Conservation (phyloP, 2,329 filamentous ascomycete species). For the Volutella citrinella region DNA sequence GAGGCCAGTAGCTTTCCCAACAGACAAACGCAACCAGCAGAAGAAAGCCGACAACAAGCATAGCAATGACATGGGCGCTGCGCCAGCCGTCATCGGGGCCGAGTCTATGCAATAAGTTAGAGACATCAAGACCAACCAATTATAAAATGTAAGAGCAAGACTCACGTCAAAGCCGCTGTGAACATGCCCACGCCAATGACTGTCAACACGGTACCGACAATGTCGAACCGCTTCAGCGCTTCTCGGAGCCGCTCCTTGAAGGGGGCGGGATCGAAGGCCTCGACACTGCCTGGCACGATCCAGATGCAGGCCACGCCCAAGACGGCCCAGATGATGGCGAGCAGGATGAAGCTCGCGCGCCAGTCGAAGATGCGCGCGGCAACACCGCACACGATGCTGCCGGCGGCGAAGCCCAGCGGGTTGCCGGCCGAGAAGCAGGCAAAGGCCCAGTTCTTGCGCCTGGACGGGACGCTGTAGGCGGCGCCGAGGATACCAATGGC, state of each 20-base stretch:
- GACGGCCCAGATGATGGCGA: constrained; percentile 61
- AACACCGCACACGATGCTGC: constrained; percentile 59
- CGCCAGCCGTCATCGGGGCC: constrained; percentile 62
- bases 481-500: constrained; percentile 63
- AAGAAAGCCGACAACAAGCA: constrained; percentile 57
- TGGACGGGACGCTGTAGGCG: constrained; percentile 58
- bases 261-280: constrained; percentile 39
- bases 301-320: constrained; percentile 57
- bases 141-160: constrained; percentile 13
- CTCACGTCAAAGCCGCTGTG: constrained; percentile 57
- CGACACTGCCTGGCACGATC: constrained; percentile 57
- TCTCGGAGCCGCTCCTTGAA: constrained; percentile 15
- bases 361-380: constrained; percentile 60
- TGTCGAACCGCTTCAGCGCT: constrained; percentile 56
- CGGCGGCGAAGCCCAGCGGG: constrained; percentile 38
- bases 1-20: constrained; percentile 56
- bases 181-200: constrained; percentile 65
- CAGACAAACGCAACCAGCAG: constrained; percentile 56
- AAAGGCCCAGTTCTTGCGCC: constrained; percentile 63
- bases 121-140: neutral
- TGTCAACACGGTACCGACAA: constrained; percentile 57
- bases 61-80: constrained; percentile 57
- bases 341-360: constrained; percentile 60
- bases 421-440: constrained; percentile 53
- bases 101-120: constrained; percentile 40